phyloP scores from a whole-genome alignment of 2,329 filamentous ascomycete species.

The Penicillium sp. region DNA sequence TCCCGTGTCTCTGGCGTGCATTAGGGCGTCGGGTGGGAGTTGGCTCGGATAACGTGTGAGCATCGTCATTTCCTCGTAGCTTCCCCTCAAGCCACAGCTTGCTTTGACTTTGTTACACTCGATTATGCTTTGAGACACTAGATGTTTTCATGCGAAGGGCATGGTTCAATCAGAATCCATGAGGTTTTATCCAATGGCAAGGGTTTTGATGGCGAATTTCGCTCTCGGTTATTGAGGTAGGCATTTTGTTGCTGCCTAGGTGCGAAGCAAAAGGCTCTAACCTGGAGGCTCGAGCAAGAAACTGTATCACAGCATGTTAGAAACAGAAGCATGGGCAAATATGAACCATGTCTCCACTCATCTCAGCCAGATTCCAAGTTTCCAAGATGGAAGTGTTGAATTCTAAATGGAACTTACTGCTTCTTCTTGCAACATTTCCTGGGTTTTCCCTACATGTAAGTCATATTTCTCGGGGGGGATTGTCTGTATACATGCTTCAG shows the following conservation, averaged over 20 bases:
- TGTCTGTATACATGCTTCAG: no score
- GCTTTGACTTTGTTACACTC: background rate
- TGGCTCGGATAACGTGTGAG: background rate
- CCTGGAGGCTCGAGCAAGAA: background rate
- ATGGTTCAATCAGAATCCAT: background rate
- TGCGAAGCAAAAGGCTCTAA: background rate
- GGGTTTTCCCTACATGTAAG: no score
- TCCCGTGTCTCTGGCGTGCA: background rate
- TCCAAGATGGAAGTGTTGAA: no score
- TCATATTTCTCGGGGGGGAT: no score
- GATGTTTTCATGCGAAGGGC: background rate
- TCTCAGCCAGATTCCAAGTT: no score
- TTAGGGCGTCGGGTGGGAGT: background rate
- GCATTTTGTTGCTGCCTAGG: background rate
- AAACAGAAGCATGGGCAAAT: background rate
- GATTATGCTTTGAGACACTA: background rate
- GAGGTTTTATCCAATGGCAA: background rate
- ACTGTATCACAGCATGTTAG: background rate
- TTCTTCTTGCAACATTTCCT: no score
- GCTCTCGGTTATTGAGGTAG: background rate
- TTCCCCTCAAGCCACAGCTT: background rate
- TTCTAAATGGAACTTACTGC: no score
- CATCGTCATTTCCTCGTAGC: background rate
- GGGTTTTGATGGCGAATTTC: background rate
- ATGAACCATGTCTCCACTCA: no score